Conservation (phyloP, 306 rosid species). For the Dalbergia cultrata region DNA sequence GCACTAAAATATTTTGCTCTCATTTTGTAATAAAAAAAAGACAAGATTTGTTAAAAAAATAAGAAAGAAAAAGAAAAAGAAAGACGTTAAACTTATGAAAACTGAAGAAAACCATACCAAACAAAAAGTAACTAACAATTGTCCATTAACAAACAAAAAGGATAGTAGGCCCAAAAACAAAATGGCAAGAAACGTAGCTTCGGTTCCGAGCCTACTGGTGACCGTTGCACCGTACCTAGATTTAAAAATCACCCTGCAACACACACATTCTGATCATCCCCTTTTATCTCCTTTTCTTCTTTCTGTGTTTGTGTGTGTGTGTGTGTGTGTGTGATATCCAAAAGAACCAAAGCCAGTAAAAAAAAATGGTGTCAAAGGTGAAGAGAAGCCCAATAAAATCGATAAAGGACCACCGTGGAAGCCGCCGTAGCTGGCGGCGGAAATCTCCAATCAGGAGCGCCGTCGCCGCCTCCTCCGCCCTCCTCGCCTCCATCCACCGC, state of each 20-base stretch:
- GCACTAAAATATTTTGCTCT: neutral
- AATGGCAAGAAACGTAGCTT: constrained; percentile 45
- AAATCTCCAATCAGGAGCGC: constrained; percentile 66
- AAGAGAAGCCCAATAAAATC: constrained; percentile 66
- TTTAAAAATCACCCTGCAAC: constrained; percentile 50
- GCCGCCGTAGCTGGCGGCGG: constrained; percentile 64
- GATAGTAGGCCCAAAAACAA: neutral
- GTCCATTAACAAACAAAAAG: neutral
- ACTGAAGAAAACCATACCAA: neutral
- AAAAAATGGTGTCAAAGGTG: constrained; percentile 75
- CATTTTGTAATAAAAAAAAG: neutral
- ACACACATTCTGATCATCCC: neutral
- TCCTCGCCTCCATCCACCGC: constrained; percentile 73
- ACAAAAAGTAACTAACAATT: neutral
- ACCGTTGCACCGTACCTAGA: constrained; percentile 86
- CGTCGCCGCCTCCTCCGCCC: constrained; percentile 61
- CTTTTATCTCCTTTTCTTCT: neutral
- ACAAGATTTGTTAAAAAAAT: too few relatives aligned
- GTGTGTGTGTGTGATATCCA: neutral
- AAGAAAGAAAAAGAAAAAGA: neutral
- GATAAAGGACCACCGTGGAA: constrained; percentile 57
- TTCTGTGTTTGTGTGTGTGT: neutral
- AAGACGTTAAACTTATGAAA: neutral
- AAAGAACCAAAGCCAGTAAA: neutral
- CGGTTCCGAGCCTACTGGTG: constrained; percentile 69